Base-by-base conservation (phyloP, 148 eudicot species). In the Salicornia ramosissima region DNA sequence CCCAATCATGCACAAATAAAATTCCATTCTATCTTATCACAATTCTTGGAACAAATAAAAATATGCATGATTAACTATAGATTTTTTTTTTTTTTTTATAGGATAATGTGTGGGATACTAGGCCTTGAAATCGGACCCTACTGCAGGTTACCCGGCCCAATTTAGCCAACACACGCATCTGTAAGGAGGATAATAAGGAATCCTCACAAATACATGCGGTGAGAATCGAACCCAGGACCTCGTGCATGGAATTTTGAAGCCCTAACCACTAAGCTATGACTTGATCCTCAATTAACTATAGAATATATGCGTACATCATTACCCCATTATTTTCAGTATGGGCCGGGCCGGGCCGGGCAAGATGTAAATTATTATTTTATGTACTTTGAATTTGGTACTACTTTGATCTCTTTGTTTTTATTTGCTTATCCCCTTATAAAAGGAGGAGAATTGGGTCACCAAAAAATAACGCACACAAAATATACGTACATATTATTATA, bases 1-100 rank as follows among this genome's bases (percentile, higher is more conserved):
- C 60, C 57, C 66, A 72, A 72, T 72, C 75, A 63, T 64, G 21
- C 24, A 21, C 25, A 50, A 28, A 15, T 55, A 25, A 54, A 54
- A 54, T 75, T 63, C 74, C 58, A 69, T 69, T 64, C 61, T 55
- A 69, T 67, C 62, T 67, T 75, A 63, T 62, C 62, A 62, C 64
- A 42, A 75, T 47, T 45, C 36, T 69, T 14, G 40, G 47, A 69
- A 69, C 56, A 75, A 36, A 68, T n/a, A n/a, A n/a, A n/a, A n/a
- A n/a, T n/a, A n/a, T n/a, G n/a, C n/a, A n/a, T n/a, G n/a, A n/a
- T n/a, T n/a, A n/a, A n/a, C n/a, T n/a, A n/a, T n/a, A n/a, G n/a
- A n/a, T n/a, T n/a, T n/a, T n/a, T n/a, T n/a, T n/a, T n/a, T n/a
- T n/a, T n/a, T n/a, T n/a, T n/a, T n/a, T n/a, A n/a, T n/a, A n/a